phyloP scores from a whole-genome alignment of 2,329 filamentous ascomycete species.

The Aspergillus pseudoviridinutans region DNA sequence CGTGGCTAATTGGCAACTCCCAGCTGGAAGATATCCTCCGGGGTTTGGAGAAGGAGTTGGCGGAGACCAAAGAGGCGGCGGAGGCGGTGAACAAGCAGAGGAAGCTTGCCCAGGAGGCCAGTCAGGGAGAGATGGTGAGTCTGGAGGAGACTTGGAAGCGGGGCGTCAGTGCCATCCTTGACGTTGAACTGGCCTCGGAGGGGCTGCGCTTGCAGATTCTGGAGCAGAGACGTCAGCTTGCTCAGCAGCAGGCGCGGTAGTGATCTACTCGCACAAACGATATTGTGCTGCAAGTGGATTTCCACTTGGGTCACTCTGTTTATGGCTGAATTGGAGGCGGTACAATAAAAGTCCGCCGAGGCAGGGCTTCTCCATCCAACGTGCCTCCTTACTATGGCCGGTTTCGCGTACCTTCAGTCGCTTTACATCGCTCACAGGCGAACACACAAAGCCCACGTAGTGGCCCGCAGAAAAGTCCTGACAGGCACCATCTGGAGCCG shows the following conservation, averaged over 20 bases:
- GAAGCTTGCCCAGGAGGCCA: slow-evolving; percentile 65
- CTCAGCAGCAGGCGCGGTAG: slow-evolving; percentile 32
- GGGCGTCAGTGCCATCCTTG: slow-evolving; percentile 73
- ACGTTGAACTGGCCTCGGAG: slow-evolving; percentile 83
- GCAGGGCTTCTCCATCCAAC: not conserved
- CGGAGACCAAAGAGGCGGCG: slow-evolving; percentile 61
- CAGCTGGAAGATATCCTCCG: slow-evolving; percentile 70
- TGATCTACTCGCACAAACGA: not conserved
- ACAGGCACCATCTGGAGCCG: not conserved
- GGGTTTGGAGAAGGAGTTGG: slow-evolving; percentile 70
- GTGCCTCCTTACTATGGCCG: not conserved
- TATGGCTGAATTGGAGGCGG: too few relatives aligned
- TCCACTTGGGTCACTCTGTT: not conserved
- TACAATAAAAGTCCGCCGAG: not conserved
- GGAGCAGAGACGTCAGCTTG: slow-evolving; percentile 50
- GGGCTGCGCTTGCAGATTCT: slow-evolving; percentile 63
- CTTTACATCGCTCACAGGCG: not conserved
- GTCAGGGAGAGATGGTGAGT: slow-evolving; percentile 66
- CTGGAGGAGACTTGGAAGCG: slow-evolving; percentile 76
- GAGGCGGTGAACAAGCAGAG: slow-evolving; percentile 70
- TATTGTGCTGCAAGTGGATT: not conserved
- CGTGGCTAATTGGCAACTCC: slow-evolving; percentile 84
- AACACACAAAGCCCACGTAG: not conserved
- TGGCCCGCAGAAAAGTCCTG: not conserved
- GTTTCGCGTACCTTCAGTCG: not conserved